Conservation (phyloP, 2,329 filamentous ascomycete genomes). For the Anisogramma anomala region DNA sequence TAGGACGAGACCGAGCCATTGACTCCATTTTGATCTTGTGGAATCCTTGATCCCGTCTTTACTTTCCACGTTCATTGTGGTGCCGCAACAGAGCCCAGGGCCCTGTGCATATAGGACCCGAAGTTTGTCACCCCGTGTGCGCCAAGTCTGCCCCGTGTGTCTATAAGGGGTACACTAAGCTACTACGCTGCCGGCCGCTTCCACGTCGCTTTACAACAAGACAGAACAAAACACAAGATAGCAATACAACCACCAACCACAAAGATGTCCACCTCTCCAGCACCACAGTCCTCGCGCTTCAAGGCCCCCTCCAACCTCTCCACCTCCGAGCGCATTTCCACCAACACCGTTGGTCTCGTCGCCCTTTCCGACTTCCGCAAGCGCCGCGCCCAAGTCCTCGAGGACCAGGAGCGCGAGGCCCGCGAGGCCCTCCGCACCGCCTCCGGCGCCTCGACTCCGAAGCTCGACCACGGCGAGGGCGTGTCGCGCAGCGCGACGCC, state of each 20-base stretch:
- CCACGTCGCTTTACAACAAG: no score
- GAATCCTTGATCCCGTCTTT: no score
- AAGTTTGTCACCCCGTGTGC: no score
- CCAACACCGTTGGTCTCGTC: conserved; percentile 81
- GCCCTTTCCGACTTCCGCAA: conserved; percentile 91
- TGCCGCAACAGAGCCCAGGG: no score
- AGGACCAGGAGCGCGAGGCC: conserved; percentile 75
- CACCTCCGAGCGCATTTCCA: conserved; percentile 71
- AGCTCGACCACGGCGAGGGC: conserved; percentile 19
- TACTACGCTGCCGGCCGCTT: not conserved
- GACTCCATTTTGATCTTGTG: no score
- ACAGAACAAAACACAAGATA: no score
- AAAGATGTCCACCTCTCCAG: conserved; percentile 26
- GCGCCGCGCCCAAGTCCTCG: conserved; percentile 83
- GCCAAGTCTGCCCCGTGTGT: no score
- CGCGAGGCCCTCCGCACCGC: conserved; percentile 46
- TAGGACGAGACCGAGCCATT: no score
- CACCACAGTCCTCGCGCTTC: conserved; percentile 45
- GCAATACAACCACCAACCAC: not conserved
- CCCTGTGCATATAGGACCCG: no score
- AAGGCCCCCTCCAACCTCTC: conserved; percentile 58
- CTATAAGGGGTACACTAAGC: no score
- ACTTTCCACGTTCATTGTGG: no score
- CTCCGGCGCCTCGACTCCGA: conserved; percentile 29
- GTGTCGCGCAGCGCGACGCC: conserved; percentile 4